Conservation (phyloP, 2,329 filamentous ascomycete species). For the Mycosphaerelloides madeirae region DNA sequence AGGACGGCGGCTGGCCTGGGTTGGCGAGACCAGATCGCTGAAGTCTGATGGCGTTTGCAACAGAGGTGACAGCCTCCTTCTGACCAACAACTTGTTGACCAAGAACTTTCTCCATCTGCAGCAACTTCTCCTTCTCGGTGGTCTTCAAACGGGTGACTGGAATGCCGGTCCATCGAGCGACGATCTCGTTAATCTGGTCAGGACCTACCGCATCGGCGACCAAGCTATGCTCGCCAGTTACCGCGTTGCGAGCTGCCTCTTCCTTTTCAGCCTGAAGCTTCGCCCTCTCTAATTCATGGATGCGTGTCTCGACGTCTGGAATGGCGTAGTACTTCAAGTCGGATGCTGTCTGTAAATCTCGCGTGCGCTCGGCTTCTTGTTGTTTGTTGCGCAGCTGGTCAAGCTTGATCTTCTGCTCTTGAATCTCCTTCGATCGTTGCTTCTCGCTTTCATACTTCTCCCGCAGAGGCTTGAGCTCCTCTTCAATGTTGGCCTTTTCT, state of each 20-base stretch:
- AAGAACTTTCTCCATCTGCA: constrained; percentile 90
- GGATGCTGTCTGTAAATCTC: constrained; percentile 80
- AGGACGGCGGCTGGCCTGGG: constrained; percentile 93
- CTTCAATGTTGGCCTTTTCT: constrained; percentile 89
- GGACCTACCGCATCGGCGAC: constrained; percentile 91
- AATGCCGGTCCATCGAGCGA: constrained; percentile 96
- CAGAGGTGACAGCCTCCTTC: constrained; percentile 84
- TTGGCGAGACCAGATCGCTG: constrained; percentile 93
- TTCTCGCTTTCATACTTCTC: constrained; percentile 97
- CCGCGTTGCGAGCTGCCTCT: constrained; percentile 51
- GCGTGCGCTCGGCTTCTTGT: constrained; percentile 83
- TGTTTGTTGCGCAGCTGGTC: constrained; percentile 87
- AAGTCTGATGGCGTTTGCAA: constrained; percentile 92
- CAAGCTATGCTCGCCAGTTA: constrained; percentile 59
- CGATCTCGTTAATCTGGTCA: constrained; percentile 98
- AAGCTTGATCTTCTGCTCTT: constrained; percentile 85
- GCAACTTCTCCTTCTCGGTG: constrained; percentile 95
- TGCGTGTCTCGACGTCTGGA: constrained; percentile 78
- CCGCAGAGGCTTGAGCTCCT: constrained; percentile 83
- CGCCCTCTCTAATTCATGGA: constrained; percentile 74
- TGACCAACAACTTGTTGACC: constrained; percentile 85
- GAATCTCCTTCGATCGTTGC: constrained; percentile 50
- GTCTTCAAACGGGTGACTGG: constrained; percentile 91
- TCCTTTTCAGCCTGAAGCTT: constrained; percentile 75
- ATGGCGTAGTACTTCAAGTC: constrained; percentile 97